Evolutionary conservation across 1,284 basidiomycete species (phyloP).

Genomic region (Pseudozyma thailandica): DNA sequence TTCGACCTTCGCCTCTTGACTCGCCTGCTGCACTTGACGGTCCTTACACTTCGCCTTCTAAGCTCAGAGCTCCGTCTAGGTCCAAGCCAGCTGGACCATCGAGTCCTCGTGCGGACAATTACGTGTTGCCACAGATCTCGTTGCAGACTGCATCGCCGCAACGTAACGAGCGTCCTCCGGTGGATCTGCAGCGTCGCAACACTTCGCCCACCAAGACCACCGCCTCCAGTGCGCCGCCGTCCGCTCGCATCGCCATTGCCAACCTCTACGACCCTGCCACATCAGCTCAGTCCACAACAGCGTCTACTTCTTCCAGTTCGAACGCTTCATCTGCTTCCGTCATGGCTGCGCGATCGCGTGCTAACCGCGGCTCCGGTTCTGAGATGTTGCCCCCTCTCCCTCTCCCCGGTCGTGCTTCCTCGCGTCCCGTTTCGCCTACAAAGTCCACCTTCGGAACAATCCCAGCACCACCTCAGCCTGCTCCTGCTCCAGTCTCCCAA

Average conservation of each 20-base stretch:
- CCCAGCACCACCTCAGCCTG: constrained; percentile 18
- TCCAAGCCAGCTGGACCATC: constrained; percentile 12
- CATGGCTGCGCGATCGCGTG: constrained; percentile 20
- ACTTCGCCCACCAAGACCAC: constrained; percentile 42
- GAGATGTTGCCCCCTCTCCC: constrained; percentile 45
- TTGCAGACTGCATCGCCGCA: constrained; percentile 42
- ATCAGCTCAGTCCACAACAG: constrained; percentile 9
- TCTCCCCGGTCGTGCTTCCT: constrained; percentile 41
- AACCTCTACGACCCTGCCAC: constrained; percentile 34
- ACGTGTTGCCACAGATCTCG: constrained; percentile 38
- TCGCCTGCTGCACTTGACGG: constrained; percentile 28
- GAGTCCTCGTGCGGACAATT: constrained; percentile 20
- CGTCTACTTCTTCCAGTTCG: constrained; percentile 18
- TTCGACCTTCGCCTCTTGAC: constrained; percentile 34
- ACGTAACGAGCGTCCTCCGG: constrained; percentile 25
- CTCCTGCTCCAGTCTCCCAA: constrained; percentile 13
- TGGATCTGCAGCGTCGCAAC: constrained; percentile 45
- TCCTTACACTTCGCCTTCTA: constrained; percentile 22
- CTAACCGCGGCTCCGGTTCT: constrained; percentile 34
- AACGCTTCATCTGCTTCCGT: constrained; percentile 15
- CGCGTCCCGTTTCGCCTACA: constrained; percentile 45
- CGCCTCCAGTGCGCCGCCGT: constrained; percentile 23
- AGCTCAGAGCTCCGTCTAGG: constrained; percentile 16
- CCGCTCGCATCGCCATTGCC: constrained; percentile 30
- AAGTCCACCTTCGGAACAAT: constrained; percentile 34